A percentile compares a stretch with the other conserved stretches of the same genome.
These are phyloP conservation scores for Galeopsis tetrahit DNA, from an alignment of 257 asterid genomes.

Conservation along the genomic window DNA sequence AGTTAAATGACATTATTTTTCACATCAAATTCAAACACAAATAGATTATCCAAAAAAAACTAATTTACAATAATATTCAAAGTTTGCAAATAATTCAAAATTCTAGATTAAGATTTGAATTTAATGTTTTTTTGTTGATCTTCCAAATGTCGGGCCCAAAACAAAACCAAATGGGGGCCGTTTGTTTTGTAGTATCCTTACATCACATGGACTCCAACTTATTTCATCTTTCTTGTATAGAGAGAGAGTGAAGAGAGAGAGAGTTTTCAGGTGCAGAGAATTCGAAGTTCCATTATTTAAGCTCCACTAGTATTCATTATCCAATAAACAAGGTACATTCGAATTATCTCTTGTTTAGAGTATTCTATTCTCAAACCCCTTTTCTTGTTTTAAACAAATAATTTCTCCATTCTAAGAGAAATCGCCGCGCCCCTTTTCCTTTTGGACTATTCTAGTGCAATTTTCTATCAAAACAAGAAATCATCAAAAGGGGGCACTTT, in stretches of 20 bases:
- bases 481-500: conserved; percentile 25
- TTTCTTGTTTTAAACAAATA: not conserved
- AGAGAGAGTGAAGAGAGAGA: not conserved
- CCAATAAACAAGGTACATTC: conserved; percentile 23
- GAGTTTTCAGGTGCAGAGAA: conserved; percentile 25
- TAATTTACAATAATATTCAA: too few relatives aligned
- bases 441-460: conserved; percentile 31
- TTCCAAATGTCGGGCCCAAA: too few relatives aligned
- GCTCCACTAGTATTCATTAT: not conserved
- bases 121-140: too few relatives aligned
- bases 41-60: too few relatives aligned
- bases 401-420: not conserved
- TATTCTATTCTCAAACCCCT: conserved; percentile 20
- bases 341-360: not conserved
- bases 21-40: too few relatives aligned
- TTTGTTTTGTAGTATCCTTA: too few relatives aligned
- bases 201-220: too few relatives aligned
- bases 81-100: too few relatives aligned
- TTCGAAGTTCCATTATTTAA: conserved; percentile 13
- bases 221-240: conserved; percentile 7
- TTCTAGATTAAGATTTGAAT: too few relatives aligned
- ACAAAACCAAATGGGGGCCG: too few relatives aligned
- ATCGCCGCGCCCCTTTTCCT: conserved; percentile 17
- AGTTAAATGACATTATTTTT: too few relatives aligned
- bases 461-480: conserved; percentile 9